Evolutionary conservation across 176 grass and related monocot genomes (phyloP).

Genomic region (Panicum miliaceum): DNA sequence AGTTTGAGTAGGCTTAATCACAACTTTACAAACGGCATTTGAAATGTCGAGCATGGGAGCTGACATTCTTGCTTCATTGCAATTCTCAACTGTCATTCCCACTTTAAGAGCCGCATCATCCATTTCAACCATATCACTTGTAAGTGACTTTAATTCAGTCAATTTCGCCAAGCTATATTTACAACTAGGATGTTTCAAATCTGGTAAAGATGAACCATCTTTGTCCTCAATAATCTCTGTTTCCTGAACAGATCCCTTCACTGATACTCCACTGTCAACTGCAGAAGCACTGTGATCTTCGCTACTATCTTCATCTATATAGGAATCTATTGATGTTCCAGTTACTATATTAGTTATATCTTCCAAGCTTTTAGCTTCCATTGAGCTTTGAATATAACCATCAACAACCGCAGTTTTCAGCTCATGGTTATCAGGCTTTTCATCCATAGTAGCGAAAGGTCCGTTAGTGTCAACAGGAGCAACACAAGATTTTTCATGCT

Average conservation of each 20-base stretch:
- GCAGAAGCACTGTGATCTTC: conserved; percentile 31
- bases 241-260: conserved; percentile 24
- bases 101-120: conserved; percentile 35
- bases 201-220: conserved; percentile 30
- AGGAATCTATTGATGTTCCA: conserved; percentile 14
- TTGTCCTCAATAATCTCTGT: conserved; percentile 1
- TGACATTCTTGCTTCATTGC: conserved; percentile 28
- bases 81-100: conserved; percentile 23
- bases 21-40: conserved; percentile 40
- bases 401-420: conserved; percentile 14
- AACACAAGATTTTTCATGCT: conserved; percentile 1
- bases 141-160: conserved; percentile 22
- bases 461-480: not conserved
- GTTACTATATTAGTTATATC: conserved; percentile 22
- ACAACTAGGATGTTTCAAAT: not conserved
- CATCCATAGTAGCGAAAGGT: conserved; percentile 34
- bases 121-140: conserved; percentile 30
- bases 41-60: conserved; percentile 11
- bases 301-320: conserved; percentile 30
- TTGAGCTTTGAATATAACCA: conserved; percentile 38
- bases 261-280: conserved; percentile 32
- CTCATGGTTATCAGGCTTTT: conserved; percentile 35
- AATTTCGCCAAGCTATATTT: conserved; percentile 10
- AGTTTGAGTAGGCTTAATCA: conserved; percentile 43
- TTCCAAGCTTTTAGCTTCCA: conserved; percentile 40